phyloP scores from a whole-genome alignment of 495 filamentous ascomycete species.

The Trichoderma virens region DNA sequence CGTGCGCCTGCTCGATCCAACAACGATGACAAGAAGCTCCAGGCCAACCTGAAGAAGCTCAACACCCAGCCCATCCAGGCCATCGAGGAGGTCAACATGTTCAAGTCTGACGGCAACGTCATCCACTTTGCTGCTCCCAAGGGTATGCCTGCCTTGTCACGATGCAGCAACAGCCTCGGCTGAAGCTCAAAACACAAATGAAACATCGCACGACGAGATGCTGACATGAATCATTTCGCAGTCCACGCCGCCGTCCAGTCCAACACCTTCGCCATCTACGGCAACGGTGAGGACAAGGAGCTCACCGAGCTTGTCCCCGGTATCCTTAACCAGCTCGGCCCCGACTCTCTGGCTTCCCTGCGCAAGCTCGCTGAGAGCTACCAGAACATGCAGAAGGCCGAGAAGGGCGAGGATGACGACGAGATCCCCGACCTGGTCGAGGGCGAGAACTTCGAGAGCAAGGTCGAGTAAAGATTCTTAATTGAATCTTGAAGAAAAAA shows the following conservation, averaged over 20 bases:
- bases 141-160: slow-evolving; percentile 47
- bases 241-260: slow-evolving; percentile 93
- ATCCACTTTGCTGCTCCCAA: slow-evolving; percentile 98
- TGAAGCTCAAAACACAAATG: neutral
- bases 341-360: slow-evolving; percentile 94
- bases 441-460: slow-evolving; percentile 94
- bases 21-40: slow-evolving; percentile 99
- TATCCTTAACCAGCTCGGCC: slow-evolving; percentile 98
- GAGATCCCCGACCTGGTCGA: slow-evolving; percentile 95
- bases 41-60: slow-evolving; percentile 88
- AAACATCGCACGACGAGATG: neutral
- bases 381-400: slow-evolving; percentile 97
- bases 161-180: neutral
- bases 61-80: slow-evolving; percentile 96
- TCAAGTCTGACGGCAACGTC: slow-evolving; percentile 99
- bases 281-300: slow-evolving; percentile 97
- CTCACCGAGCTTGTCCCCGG: slow-evolving; percentile 98
- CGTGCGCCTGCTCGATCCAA: slow-evolving; percentile 84
- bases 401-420: slow-evolving; percentile 74
- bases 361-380: slow-evolving; percentile 98
- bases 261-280: slow-evolving; percentile 99
- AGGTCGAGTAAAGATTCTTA: slow-evolving; percentile 68
- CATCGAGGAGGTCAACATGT: slow-evolving; percentile 99
- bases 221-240: slow-evolving; percentile 26
- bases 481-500: neutral